phyloP scores from a whole-genome alignment of 768 basidiomycete species.

The Calvatia gigantea region DNA sequence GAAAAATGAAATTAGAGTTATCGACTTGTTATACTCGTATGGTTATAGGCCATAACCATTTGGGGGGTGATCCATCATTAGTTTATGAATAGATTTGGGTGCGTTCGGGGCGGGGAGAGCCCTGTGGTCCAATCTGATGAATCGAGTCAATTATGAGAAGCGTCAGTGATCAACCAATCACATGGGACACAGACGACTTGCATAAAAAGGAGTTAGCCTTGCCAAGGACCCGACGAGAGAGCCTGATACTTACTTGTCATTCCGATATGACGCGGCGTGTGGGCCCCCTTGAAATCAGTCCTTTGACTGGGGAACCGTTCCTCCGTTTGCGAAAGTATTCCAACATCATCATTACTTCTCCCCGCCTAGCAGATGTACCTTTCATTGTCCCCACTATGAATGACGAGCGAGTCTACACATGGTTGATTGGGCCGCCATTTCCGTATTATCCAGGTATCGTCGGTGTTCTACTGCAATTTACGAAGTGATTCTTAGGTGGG shows the following conservation, averaged over 20 bases:
- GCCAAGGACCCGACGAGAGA: too few species aligned
- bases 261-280: not conserved
- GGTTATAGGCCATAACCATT: too few species aligned
- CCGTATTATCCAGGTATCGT: slow-evolving; percentile 42
- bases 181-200: too few species aligned
- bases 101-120: too few species aligned
- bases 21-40: not conserved
- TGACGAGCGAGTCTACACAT: not conserved
- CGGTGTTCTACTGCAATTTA: not conserved
- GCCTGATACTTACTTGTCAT: not conserved
- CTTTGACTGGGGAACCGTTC: slow-evolving; percentile 37
- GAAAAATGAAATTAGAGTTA: not conserved
- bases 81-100: too few species aligned
- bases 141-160: not conserved
- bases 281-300: slow-evolving; percentile 29
- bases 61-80: too few species aligned
- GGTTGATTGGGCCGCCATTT: slow-evolving; percentile 32
- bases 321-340: slow-evolving; percentile 47
- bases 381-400: slow-evolving; percentile 13
- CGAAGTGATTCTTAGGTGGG: not conserved
- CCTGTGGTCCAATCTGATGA: not conserved
- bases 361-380: slow-evolving; percentile 42
- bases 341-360: slow-evolving; percentile 59
- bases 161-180: too few species aligned
- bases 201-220: too few species aligned